Base-by-base conservation (phyloP, 2,329 filamentous ascomycete species). In the Penicillium sp. region DNA sequence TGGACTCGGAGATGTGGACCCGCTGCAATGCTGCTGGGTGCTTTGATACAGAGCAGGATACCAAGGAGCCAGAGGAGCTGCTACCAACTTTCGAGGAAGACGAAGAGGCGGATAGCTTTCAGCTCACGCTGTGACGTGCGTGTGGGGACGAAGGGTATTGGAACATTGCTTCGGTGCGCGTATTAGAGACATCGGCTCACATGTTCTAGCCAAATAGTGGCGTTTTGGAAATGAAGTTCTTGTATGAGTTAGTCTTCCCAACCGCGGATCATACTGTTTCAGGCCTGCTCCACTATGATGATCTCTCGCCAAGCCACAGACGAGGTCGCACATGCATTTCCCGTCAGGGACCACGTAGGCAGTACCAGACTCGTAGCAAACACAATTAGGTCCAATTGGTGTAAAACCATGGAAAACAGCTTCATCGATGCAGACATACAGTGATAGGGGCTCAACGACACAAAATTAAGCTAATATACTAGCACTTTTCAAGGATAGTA, bases 1-100 rank as follows among this genome's bases (percentile, higher is more conserved):
- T 73, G 36, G 76, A 74, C 11, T 75, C 72, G 32, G 74, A 76
- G 34, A 77, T 76, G 72, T 77, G 75, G 72, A 66, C 66, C 40
- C 66, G 71, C 32, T 72, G 76, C 62, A 73, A 72, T 56, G 59
- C 67, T 38, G 68, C 69, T 11, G 73, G 73, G 44, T 67, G 70
- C 41, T 71, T 77, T 53, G 72, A 76, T 40, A n/a, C 38, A 11
- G 57, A 42, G 22, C 61, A 66, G 16, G 59, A 53, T 49, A 38
- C 48, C 2, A 58, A 60, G 39, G 63, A 65, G 45, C 63, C 61
- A 5, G 65, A 71, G 31, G 68, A 68, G 11, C 53, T 40, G 21
- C 65, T 69, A 31, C 69, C 62, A 1, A 63, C 65, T 1, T 74
- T 69, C 46, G 68, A 67, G 36, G 73, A 75, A 56, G 73, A 75